Base-by-base conservation (phyloP, 164 flowering plant species). In the Warburgia ugandensis region DNA sequence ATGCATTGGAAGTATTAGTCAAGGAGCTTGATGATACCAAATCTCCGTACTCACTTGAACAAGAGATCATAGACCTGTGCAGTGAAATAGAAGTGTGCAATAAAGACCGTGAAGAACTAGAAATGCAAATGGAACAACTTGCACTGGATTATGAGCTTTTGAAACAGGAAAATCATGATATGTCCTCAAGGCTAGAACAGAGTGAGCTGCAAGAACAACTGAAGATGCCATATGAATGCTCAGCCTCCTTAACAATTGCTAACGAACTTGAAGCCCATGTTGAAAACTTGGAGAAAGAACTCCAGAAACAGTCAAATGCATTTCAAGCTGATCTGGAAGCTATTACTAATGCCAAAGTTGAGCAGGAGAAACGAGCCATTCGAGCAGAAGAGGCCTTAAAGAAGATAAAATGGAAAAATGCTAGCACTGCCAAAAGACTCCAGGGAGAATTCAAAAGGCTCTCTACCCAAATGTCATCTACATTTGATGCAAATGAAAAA, bases 321-420 rank as follows among this genome's bases (percentile, higher is more conserved):
- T 84, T 80, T 62, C 87, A 82, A 75, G 71, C 78, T 44, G 86
- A 84, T 68, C 64, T 94, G 40, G 92, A 79, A 38, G 71, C 62
- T 42, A 48, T 84, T 16, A 69, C 69, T 2, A 50, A 25, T 38
- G 76, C 74, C 32, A 92, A 81, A 75, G 78, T 89, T 27, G 86
- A 89, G 79, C 94, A 84, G 72, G 99, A 89, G 66, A 77, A 86
- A 45, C 76, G 87, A 74, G 95, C 95, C 25, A 82, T 89, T 65
- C 68, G 25, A 65, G 99, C 95, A 39, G 97, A 92, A 60, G 89
- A 80, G 56, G 70, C 74, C 12, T 54, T 92, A 69, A 75, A 79
- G 62, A 75, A 69, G 63, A 79, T 72, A 28, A 74, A 75, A 66
- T 68, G 67, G 81, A 78, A 73, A 45, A 92, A 88, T 75, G 87